Evolutionary conservation across 768 basidiomycete species (phyloP), one percentile per base, ranked within the genome.

Genomic region (Trametes elegans): DNA sequence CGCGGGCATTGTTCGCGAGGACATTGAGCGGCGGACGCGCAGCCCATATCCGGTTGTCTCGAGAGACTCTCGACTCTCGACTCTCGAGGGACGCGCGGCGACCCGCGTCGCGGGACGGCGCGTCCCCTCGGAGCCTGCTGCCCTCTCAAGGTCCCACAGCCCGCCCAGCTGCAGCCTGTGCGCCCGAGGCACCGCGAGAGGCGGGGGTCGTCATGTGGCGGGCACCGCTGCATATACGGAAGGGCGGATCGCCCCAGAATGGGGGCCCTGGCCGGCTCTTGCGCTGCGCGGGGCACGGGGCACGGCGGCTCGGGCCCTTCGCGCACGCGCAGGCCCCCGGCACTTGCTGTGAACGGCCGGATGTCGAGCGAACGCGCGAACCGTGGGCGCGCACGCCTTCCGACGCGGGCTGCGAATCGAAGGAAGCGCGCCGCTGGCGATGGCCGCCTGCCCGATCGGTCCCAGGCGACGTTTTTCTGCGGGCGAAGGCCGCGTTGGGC

Each of bases 21-120:
- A 31, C 34, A 10, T 53, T 44, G 18, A 27, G 51, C 42, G 51
- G 51, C 42, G 42, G 32, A 44, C 26, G 11, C 28, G 3, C 24
- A 10, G 42, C 18, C 34, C 51, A 16, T 29, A 29, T 21, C 0
- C 7, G 14, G 27, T 24, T n/a, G n/a, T n/a, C n/a, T n/a, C n/a
- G n/a, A n/a, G n/a, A n/a, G n/a, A n/a, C n/a, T n/a, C n/a, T n/a
- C n/a, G n/a, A n/a, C n/a, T n/a, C n/a, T n/a, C 9, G 23, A 24
- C 23, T 27, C 14, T n/a, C n/a, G n/a, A n/a, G n/a, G 32, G 31
- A 18, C 21, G 32, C 31, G 31, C 8, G 19, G 9, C 38, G 14
- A 31, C 29, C 28, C 51, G 42, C 34, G 32, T 53, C 51, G 51
- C 51, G 51, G 51, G 51, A 44, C 42, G n/a, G n/a, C n/a, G n/a